Evolutionary conservation across 2,329 filamentous ascomycete genomes (phyloP), one percentile per base, ranked within the genome.

Genomic region (Clarireedia paspali): DNA sequence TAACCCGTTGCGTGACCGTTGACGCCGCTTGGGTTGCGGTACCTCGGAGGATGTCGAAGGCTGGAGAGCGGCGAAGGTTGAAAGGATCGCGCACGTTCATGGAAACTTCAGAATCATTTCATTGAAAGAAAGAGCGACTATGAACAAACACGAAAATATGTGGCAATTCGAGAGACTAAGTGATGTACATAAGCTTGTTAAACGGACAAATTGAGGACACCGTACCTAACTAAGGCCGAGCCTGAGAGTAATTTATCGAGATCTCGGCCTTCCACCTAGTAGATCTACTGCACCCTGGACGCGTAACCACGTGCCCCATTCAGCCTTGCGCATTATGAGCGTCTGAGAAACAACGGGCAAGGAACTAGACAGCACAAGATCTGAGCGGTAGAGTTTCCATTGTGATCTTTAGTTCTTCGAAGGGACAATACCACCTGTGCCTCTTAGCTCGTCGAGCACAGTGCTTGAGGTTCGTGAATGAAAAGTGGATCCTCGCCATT

Each of bases 41-140:
- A 26, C 71, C 70, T 69, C 74, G 75, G 60, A 82, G 73, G 62
- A 77, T 74, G 64, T 74, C 75, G 70, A 77, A 77, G 34, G 75
- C 74, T 62, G 76, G 74, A 64, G 63, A 74, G 63, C 69, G 70
- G 58, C 64, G 66, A 53, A 69, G 60, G 50, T 66, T 64, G 51
- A 70, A 70, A 15, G 67, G 67, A 59, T 70, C 67, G 61, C 75
- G 72, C 59, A 64, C 61, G 57, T 69, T 70, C 68, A 70, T 70
- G 58, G 63, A 63, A 58, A 59, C 50, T 39, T 48, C 26, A 53
- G 49, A 56, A 60, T 60, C 66, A 69, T 68, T 39, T 62, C 53
- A 50, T 50, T 56, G 17, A 24, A n/a, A 39, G 48, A 60, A 63
- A 51, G 62, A 64, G 56, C 44, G 58, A 61, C 60, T 60, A 55